A percentile compares a stretch with the other conserved stretches of the same genome.
Evolutionary conservation across 768 basidiomycete genomes (phyloP).

Genomic region (Tricholoma hemisulphureum): DNA sequence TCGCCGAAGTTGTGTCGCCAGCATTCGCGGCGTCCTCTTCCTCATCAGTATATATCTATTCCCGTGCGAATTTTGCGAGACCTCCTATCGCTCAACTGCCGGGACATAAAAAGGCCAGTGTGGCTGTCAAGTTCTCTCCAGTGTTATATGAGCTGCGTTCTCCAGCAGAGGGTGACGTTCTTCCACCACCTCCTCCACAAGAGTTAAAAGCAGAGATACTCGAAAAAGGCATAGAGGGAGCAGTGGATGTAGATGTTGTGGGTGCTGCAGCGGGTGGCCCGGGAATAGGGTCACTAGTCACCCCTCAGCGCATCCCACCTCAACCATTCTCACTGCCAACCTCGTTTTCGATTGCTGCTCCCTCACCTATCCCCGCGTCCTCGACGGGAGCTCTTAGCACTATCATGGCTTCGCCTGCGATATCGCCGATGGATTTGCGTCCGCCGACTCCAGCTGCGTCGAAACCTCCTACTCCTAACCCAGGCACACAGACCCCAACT

Average conservation of each 20-base stretch:
- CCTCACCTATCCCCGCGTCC: conserved; percentile 45
- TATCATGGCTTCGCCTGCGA: conserved; percentile 48
- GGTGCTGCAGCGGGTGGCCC: conserved; percentile 34
- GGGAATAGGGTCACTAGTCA: conserved; percentile 22
- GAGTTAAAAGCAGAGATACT: conserved; percentile 53
- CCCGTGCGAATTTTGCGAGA: conserved; percentile 88
- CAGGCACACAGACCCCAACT: conserved; percentile 21
- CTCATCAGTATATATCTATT: conserved; percentile 88
- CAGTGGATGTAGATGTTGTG: conserved; percentile 58
- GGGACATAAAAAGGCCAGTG: conserved; percentile 93
- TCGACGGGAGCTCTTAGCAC: conserved; percentile 20
- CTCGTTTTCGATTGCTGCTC: conserved; percentile 40
- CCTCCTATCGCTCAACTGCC: conserved; percentile 94
- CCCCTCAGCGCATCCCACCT: conserved; percentile 34
- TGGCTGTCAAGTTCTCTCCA: conserved; percentile 92
- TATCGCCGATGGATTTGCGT: conserved; percentile 55
- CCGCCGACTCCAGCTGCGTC: conserved; percentile 63
- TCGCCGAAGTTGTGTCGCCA: conserved; percentile 35
- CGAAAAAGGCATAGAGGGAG: conserved; percentile 64
- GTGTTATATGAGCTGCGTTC: conserved; percentile 87
- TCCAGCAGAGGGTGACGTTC: conserved; percentile 40
- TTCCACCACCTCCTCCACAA: conserved; percentile 18
- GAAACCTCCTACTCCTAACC: conserved; percentile 50
- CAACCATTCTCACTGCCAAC: conserved; percentile 14
- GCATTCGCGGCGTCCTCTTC: conserved; percentile 42